These are phyloP conservation scores for Cynanchum wilfordii DNA, from an alignment of 257 asterid species.

Conservation along the genomic window DNA sequence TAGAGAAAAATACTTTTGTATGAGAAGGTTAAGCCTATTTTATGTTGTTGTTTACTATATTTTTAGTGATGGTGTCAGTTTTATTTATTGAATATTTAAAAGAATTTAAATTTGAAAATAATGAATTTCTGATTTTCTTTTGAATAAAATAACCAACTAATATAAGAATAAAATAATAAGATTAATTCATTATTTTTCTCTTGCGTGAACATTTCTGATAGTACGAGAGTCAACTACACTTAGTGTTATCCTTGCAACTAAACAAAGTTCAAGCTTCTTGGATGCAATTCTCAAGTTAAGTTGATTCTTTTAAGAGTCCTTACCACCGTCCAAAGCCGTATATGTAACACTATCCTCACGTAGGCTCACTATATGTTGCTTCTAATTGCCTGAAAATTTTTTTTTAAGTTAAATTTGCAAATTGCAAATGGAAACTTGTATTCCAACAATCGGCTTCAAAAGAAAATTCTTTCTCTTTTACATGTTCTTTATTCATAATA, in stretches of 20 bases:
- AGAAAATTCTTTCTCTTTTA: conserved; percentile 33
- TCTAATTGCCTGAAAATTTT: conserved; percentile 66
- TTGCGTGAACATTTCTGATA: no score
- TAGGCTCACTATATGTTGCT: conserved; percentile 34
- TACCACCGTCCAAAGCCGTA: conserved; percentile 50
- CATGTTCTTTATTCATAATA: conserved; percentile 19
- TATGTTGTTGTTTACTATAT: no score
- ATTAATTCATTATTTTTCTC: no score
- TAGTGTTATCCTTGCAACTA: conserved; percentile 67
- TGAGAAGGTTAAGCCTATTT: no score
- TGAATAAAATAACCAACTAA: no score
- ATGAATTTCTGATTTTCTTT: no score
- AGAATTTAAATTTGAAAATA: no score
- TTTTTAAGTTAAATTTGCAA: conserved; percentile 50
- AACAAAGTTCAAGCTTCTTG: conserved; percentile 50
- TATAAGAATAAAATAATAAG: no score
- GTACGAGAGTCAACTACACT: no score
- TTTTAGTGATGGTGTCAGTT: no score
- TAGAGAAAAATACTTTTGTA: no score
- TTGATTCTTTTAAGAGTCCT: conserved; percentile 37
- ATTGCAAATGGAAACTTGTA: conserved; percentile 47
- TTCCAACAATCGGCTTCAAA: conserved; percentile 72
- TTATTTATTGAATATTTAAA: no score
- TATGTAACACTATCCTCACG: conserved; percentile 34
- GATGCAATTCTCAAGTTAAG: conserved; percentile 55